Conservation (phyloP, 176 grass and related monocot genomes). For the Zea luxurians region DNA sequence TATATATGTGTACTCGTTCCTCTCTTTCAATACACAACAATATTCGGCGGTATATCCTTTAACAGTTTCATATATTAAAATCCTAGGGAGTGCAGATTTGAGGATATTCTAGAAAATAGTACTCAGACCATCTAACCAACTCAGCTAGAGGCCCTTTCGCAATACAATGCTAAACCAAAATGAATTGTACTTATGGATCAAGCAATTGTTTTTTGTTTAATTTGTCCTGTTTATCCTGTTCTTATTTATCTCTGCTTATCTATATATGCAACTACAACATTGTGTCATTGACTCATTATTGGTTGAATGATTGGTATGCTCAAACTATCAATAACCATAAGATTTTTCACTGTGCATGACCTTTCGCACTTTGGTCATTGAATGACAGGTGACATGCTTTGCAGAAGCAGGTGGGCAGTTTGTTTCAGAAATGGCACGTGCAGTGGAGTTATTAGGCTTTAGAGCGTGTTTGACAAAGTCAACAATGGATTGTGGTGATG, state of each 20-base stretch:
- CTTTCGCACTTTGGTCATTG: not conserved
- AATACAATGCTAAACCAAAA: not conserved
- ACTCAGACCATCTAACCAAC: too few relatives aligned
- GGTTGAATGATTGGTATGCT: conserved; percentile 3
- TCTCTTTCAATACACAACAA: too few relatives aligned
- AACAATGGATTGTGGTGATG: conserved; percentile 81
- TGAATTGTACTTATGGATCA: not conserved
- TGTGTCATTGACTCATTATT: not conserved
- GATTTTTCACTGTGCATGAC: conserved; percentile 12
- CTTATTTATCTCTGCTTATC: not conserved
- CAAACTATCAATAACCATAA: not conserved
- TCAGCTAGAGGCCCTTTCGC: too few relatives aligned
- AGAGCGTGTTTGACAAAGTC: conserved; percentile 88
- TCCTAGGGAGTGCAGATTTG: not conserved
- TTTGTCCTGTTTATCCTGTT: conserved; percentile 13
- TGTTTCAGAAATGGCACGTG: conserved; percentile 78
- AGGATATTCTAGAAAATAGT: not conserved
- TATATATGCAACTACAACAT: not conserved
- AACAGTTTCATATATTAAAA: not conserved
- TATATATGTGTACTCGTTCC: too few relatives aligned
- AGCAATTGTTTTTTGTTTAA: not conserved
- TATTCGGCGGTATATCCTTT: too few relatives aligned
- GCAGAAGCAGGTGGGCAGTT: conserved; percentile 92
- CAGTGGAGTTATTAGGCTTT: conserved; percentile 71
- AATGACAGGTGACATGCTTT: conserved; percentile 85